These are phyloP conservation scores for Cucumis melo DNA, from an alignment of 306 rosid genomes.

Conservation along the genomic window DNA sequence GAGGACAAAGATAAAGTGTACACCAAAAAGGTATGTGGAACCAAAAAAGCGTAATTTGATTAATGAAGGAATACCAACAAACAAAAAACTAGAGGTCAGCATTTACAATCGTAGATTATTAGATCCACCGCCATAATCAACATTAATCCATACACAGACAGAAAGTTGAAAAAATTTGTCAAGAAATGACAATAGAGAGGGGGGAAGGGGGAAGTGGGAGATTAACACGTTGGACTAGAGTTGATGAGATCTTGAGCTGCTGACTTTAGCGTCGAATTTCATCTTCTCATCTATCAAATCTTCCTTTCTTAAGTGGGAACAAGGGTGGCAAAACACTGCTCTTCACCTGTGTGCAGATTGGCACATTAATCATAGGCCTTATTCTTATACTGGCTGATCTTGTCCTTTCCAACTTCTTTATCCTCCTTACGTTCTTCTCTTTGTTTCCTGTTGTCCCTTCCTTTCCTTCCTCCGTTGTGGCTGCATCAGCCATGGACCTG, in stretches of 20 bases:
- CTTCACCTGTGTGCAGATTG: slow-evolving; percentile 80
- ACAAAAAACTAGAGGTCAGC: slow-evolving; percentile 48
- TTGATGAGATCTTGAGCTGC: slow-evolving; percentile 8
- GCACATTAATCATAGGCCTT: slow-evolving; percentile 90
- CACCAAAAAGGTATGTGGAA: background rate
- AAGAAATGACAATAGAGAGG: slow-evolving; percentile 22
- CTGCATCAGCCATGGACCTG: slow-evolving; percentile 53
- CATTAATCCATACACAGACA: slow-evolving; percentile 3
- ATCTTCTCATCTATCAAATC: slow-evolving; percentile 45
- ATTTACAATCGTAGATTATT: slow-evolving; percentile 49
- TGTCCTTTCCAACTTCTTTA: slow-evolving; percentile 82
- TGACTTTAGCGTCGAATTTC: slow-evolving; percentile 3
- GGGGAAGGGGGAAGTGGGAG: background rate
- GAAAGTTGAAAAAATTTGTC: slow-evolving; percentile 25
- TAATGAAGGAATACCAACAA: slow-evolving; percentile 12
- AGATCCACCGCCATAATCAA: slow-evolving; percentile 31
- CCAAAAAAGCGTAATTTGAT: background rate
- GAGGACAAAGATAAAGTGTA: slow-evolving; percentile 1
- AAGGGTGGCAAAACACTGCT: slow-evolving; percentile 76
- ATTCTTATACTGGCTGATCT: slow-evolving; percentile 83
- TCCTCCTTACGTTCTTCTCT: slow-evolving; percentile 54
- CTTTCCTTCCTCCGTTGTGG: slow-evolving; percentile 45
- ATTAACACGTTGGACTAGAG: slow-evolving; percentile 30
- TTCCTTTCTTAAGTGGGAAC: slow-evolving; percentile 79
- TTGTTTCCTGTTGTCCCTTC: slow-evolving; percentile 25